These are phyloP conservation scores for Evernia prunastri DNA, from an alignment of 495 filamentous ascomycete species.

Conservation along the genomic window DNA sequence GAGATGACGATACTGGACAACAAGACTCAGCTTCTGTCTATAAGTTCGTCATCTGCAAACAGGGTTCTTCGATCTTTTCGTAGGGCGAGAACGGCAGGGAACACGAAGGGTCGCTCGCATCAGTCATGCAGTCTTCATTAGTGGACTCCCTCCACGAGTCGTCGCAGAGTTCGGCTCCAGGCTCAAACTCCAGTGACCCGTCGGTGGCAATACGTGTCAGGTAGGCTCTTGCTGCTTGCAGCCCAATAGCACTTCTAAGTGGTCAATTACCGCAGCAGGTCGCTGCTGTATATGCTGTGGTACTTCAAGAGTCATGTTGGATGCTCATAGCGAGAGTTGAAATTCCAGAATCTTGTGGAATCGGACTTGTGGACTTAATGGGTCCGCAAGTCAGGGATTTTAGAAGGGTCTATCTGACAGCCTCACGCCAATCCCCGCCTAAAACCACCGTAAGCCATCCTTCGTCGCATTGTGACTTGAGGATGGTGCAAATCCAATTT, in stretches of 20 bases:
- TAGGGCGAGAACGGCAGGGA: not conserved
- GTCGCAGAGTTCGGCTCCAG: not conserved
- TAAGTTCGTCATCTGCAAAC: constrained; percentile 9
- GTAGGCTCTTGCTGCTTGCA: constrained; percentile 13
- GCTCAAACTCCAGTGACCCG: not conserved
- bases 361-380: constrained; percentile 11
- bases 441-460: not conserved
- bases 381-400: constrained; percentile 8
- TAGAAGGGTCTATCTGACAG: constrained; percentile 15
- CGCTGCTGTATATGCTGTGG: constrained; percentile 11
- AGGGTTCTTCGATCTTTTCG: constrained; percentile 4
- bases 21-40: constrained; percentile 6
- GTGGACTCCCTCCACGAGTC: not conserved
- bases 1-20: constrained; percentile 2
- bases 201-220: not conserved
- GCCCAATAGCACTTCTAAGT: constrained; percentile 15
- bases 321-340: constrained; percentile 6
- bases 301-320: constrained; percentile 15
- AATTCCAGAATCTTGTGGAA: not conserved
- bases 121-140: constrained; percentile 6
- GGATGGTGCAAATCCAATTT: no score
- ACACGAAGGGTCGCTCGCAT: constrained; percentile 8
- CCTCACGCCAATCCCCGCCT: not conserved
- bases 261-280: constrained; percentile 11
- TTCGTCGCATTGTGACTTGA: no score